Percentiles rank a stretch among this genome's conserved stretches.
Evolutionary conservation across 1,139 yeast genomes (phyloP).

Genomic region (Protomyces inundatus): DNA sequence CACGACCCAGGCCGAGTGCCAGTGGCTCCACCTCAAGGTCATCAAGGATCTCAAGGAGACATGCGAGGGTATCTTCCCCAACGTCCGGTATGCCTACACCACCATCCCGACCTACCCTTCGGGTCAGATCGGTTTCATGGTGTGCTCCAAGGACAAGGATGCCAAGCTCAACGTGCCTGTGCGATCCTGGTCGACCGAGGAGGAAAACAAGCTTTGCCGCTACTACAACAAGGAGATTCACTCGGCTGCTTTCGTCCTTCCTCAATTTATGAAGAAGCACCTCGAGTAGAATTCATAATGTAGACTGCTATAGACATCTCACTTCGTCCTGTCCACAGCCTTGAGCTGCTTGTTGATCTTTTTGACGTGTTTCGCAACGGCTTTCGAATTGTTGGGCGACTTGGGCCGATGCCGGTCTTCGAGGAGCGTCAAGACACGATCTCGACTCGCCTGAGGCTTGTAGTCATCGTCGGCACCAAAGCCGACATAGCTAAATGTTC

Average conservation of each 20-base stretch:
- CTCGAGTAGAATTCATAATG: slow-evolving; percentile 33
- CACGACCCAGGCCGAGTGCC: slow-evolving; percentile 85
- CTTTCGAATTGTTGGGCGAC: not conserved
- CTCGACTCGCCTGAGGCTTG: not conserved
- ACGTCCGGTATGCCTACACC: slow-evolving; percentile 58
- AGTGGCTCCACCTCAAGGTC: slow-evolving; percentile 77
- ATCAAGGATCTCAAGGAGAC: slow-evolving; percentile 56
- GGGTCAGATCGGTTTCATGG: slow-evolving; percentile 85
- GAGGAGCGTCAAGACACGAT: slow-evolving; percentile 6
- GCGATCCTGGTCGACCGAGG: slow-evolving; percentile 47
- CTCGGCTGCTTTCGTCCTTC: slow-evolving; percentile 73
- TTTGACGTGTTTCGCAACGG: not conserved
- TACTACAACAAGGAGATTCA: slow-evolving; percentile 76
- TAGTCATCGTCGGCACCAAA: slow-evolving; percentile 51
- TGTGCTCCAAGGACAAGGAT: slow-evolving; percentile 61
- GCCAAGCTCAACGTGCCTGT: slow-evolving; percentile 54
- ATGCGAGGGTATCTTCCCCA: slow-evolving; percentile 67
- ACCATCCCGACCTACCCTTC: slow-evolving; percentile 88
- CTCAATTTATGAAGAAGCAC: slow-evolving; percentile 67
- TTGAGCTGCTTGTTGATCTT: not conserved
- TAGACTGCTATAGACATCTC: not conserved
- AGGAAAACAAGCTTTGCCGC: slow-evolving; percentile 53
- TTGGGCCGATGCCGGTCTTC: not conserved
- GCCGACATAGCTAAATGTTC: slow-evolving; percentile 44
- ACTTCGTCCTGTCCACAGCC: not conserved